These are phyloP conservation scores for Mortierella sp. DNA, from an alignment of 371 early-diverging fungal genomes.

Conservation along the genomic window DNA sequence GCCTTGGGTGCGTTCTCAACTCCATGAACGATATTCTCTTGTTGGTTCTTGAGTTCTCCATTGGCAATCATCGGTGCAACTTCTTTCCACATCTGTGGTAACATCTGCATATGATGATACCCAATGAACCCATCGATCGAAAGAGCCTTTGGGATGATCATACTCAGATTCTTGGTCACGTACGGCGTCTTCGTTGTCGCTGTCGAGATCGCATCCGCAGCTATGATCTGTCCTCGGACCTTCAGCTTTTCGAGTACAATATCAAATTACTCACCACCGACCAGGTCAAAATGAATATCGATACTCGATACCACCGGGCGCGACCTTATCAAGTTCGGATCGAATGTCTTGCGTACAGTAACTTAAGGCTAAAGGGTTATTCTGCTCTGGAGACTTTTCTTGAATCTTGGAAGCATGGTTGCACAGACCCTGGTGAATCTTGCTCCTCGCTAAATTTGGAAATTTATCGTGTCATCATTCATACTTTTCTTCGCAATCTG, in stretches of 20 bases:
- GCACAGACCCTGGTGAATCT: too few species aligned
- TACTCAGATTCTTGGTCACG: constrained; percentile 11
- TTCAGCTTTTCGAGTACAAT: constrained; percentile 57
- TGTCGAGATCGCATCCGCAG: constrained; percentile 5
- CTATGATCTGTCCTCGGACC: constrained; percentile 9
- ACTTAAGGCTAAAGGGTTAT: constrained; percentile 80
- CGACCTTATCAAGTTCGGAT: constrained; percentile 47
- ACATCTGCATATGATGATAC: constrained; percentile 21
- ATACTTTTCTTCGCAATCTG: too few species aligned
- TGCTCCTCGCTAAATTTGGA: too few species aligned
- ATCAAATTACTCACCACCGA: constrained; percentile 74
- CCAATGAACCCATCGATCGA: constrained; percentile 15
- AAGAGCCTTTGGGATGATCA: constrained; percentile 9
- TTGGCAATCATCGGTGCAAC: constrained; percentile 11
- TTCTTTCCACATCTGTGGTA: constrained; percentile 23
- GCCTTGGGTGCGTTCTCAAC: constrained; percentile 11
- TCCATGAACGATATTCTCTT: constrained; percentile 6
- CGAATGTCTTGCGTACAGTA: constrained; percentile 69
- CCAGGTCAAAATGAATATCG: constrained; percentile 71
- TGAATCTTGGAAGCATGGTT: too few species aligned
- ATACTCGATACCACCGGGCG: constrained; percentile 73
- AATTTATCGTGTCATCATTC: too few species aligned
- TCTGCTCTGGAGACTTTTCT: too few species aligned
- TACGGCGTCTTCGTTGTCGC: constrained; percentile 2
- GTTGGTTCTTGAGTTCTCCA: constrained; percentile 21